phyloP scores from a whole-genome alignment of 2,329 filamentous ascomycete genomes.

The Botryotinia convoluta region DNA sequence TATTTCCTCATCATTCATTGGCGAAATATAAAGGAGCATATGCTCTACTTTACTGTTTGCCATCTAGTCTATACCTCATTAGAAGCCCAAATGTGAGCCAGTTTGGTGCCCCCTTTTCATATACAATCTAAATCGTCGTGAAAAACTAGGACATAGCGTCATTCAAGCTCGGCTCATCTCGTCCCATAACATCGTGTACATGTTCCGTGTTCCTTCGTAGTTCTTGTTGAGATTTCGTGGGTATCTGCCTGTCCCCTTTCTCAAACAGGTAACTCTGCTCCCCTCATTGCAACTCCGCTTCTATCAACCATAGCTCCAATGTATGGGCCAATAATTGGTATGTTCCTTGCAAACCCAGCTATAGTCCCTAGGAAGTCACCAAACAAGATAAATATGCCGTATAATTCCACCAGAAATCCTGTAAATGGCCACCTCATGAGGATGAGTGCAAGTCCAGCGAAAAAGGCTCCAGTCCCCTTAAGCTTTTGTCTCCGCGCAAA shows the following conservation, averaged over 20 bases:
- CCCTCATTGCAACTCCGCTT: constrained; percentile 65
- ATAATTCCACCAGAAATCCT: constrained; percentile 86
- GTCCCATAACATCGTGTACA: background rate
- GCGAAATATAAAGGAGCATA: constrained; percentile 22
- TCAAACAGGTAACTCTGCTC: constrained; percentile 76
- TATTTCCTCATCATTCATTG: constrained; percentile 13
- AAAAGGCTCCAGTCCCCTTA: constrained; percentile 87
- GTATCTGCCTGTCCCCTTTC: background rate
- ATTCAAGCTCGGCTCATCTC: background rate
- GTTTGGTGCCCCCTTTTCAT: constrained; percentile 1
- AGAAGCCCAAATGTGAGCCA: background rate
- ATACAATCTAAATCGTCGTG: constrained; percentile 1
- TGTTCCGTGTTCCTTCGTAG: constrained; percentile 7
- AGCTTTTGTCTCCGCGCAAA: constrained; percentile 92
- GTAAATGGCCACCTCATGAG: constrained; percentile 86
- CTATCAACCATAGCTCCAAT: constrained; percentile 73
- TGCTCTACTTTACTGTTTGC: constrained; percentile 22
- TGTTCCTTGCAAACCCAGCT: constrained; percentile 77
- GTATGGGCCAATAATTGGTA: constrained; percentile 84
- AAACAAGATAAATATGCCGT: constrained; percentile 90
- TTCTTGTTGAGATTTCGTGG: background rate
- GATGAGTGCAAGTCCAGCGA: constrained; percentile 78
- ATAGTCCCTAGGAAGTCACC: constrained; percentile 96
- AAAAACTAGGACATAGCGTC: background rate
- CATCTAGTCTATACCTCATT: constrained; percentile 11